Evolutionary conservation across 2,329 filamentous ascomycete genomes (phyloP), one percentile per base, ranked within the genome.

Genomic region (Curvularia sp.): DNA sequence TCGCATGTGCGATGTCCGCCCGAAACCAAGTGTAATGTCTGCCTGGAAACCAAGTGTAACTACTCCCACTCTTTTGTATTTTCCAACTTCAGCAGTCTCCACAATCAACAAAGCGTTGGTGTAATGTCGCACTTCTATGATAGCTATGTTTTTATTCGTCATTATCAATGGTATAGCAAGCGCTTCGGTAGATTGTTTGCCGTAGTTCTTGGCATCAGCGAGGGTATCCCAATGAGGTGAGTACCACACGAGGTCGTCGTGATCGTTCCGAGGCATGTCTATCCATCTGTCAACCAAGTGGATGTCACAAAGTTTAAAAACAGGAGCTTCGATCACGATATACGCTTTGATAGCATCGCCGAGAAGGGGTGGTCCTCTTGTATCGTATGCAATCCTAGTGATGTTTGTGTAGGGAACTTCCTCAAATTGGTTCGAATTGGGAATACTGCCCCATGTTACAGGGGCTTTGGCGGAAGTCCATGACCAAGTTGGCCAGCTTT

Each of bases 161-260:
- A 19, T 30, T 10, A 50, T 41, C 36, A 50, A 21, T 18, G 48
- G 48, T 27, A 50, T 42, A 9, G 23, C 48, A 9, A 42, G 25
- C 19, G 48, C 34, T 15, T 28, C 6, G 9, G 36, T 48, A n/a
- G 1, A 7, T 9, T 48, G 28, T 19, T 25, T n/a, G 2, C 5
- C 30, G 19, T 48, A 48, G 0, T 1, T 25, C 0, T 13, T 12
- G 12, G 18, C 3, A 36, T 36, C 10, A 9, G 5, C 6, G 1
- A 5, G 19, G 6, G 12, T 36, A 6, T 48, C 45, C 45, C 45
- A 48, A 0, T 9, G 0, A 25, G 28, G 13, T 5, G 8, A 19
- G 9, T n/a, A 8, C 42, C 42, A 46, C 5, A 5, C 42, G 30
- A 46, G 25, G 4, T 18, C 28, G 6, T 36, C 2, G 34, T 3